Evolutionary conservation across 1,139 yeast genomes (phyloP), one percentile per base, ranked within the genome.

Genomic region (Eremothecium coryli): DNA sequence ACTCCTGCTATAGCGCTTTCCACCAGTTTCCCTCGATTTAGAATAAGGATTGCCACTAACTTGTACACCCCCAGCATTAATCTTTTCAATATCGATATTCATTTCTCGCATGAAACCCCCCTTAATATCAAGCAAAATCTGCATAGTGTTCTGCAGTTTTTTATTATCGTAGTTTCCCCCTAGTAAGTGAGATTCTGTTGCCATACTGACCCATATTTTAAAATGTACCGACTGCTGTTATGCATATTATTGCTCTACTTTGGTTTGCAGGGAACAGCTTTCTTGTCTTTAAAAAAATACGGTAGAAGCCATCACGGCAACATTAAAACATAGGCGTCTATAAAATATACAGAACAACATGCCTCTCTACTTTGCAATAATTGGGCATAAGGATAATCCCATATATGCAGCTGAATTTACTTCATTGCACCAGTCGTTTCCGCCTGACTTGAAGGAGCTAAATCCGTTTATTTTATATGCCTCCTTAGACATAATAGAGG

Each of bases 381-480:
- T 90, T 28, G 97, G 97, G 14, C 80, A 93, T 2, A 70, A 73
- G 30, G 98, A 90, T 55, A 73, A 73, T 42, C 95, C 96, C 1
- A 56, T 93, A 3, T 90, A 86, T 50, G 95, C 86, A 54, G 68
- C 86, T 8, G 96, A 86, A 53, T 80, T 90, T 41, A 40, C 53
- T 3, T 32, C 40, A n/a, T 44, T 41, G 17, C 47, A 43, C 32
- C 23, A 72, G 53, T 45, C 70, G 54, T 82, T 88, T 49, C 69
- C 88, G 1, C 65, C 71, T 16, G 82, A 77, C 38, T 73, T 84
- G 56, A 72, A 72, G 48, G 96, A 88, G 54, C 62, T 88, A 32
- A 75, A 81, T 48, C 96, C 96, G 14, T 88, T 86, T 52, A 77
- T 93, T 23, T 71, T 90, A 25, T 94, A 90, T 54, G 73, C 95